Conservation (phyloP, 2,329 filamentous ascomycete genomes). For the Gnomoniopsis smithogilvyi region DNA sequence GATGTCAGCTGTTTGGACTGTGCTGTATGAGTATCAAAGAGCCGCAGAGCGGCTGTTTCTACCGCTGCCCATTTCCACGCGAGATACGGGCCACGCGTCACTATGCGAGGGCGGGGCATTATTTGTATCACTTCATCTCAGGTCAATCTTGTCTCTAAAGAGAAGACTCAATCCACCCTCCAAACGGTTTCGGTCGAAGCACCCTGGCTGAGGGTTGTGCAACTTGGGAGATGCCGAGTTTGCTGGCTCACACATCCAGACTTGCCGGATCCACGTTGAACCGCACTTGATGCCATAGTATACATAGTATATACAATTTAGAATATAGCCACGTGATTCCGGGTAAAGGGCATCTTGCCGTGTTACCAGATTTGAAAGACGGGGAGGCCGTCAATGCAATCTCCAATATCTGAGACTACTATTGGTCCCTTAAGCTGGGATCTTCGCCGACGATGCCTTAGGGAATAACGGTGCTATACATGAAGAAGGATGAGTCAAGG, state of each 20-base stretch:
- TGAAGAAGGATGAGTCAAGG: neutral
- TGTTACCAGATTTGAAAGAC: neutral
- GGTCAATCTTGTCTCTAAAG: neutral
- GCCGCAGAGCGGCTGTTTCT: neutral
- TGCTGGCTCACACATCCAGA: neutral
- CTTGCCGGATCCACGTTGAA: too few species aligned
- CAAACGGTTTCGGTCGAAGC: neutral
- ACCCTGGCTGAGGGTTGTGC: too few species aligned
- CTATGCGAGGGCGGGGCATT: slow-evolving; percentile 5
- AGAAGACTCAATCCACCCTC: neutral
- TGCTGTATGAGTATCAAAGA: neutral
- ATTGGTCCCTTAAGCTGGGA: neutral
- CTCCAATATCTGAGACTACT: neutral
- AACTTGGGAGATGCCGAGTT: neutral
- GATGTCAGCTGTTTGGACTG: neutral
- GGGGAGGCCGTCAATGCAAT: neutral
- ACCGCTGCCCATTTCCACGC: neutral
- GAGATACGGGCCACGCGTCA: slow-evolving; percentile 6
- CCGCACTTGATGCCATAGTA: too few species aligned
- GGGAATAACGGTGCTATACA: neutral
- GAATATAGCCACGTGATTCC: neutral
- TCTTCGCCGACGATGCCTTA: neutral
- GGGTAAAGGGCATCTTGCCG: neutral
- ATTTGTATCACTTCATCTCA: neutral
- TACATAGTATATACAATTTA: neutral